These are phyloP conservation scores for Fraxinus albicans DNA, from an alignment of 305 asterid species.

Conservation along the genomic window DNA sequence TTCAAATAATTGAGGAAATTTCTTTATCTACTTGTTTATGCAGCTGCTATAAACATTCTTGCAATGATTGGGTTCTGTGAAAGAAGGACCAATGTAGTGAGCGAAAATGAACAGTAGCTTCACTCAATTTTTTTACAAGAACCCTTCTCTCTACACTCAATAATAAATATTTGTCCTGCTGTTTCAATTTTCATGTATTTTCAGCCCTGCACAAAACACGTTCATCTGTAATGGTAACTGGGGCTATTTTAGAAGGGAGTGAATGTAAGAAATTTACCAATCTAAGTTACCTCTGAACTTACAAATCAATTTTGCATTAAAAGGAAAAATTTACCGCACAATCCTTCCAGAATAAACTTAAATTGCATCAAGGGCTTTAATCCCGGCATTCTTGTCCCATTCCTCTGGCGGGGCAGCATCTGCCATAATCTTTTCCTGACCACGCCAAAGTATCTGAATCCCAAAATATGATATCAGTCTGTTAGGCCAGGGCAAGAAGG, in stretches of 20 bases:
- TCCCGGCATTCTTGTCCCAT: slow-evolving; percentile 78
- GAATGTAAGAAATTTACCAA: background rate
- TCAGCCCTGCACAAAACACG: background rate
- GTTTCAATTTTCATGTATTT: background rate
- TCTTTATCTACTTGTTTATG: slow-evolving; percentile 11
- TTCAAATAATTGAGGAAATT: background rate
- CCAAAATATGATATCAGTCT: slow-evolving; percentile 24
- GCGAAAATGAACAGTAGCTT: background rate
- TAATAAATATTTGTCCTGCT: background rate
- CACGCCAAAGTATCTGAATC: slow-evolving; percentile 79
- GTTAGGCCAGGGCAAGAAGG: background rate
- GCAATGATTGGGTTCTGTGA: slow-evolving; percentile 66
- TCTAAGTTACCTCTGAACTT: background rate
- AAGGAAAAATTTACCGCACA: slow-evolving; percentile 31
- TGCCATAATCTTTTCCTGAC: slow-evolving; percentile 71
- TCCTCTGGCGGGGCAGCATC: slow-evolving; percentile 66
- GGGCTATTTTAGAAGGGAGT: background rate
- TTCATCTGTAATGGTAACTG: background rate
- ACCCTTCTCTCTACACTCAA: background rate
- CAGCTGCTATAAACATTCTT: slow-evolving; percentile 81
- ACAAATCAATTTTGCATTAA: background rate
- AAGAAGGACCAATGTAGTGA: slow-evolving; percentile 8
- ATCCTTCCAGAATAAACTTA: slow-evolving; percentile 34
- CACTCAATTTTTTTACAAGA: background rate
- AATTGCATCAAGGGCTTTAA: slow-evolving; percentile 55